Conservation (phyloP, 176 grass and related monocot species). For the Oryza glaberrima region DNA sequence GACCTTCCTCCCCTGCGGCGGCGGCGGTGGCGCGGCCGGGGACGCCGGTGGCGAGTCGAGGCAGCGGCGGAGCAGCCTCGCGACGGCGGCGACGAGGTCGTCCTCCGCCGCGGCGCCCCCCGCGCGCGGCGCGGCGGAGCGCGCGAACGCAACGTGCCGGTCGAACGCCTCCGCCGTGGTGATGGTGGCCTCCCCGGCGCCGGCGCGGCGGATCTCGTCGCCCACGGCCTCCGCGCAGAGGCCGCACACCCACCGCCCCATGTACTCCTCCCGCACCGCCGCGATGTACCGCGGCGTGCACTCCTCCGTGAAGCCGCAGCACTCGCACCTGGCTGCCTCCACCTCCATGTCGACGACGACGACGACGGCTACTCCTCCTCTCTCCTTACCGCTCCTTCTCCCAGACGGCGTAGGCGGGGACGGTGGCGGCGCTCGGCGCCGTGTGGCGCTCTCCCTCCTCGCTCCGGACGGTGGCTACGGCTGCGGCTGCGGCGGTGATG, state of each 20-base stretch:
- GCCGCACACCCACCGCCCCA: constrained; percentile 78
- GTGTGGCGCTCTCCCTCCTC: constrained; percentile 39
- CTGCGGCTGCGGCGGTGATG: not conserved
- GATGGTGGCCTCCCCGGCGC: constrained; percentile 43
- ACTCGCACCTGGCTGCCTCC: constrained; percentile 63
- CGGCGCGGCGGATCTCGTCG: constrained; percentile 76
- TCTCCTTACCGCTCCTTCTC: constrained; percentile 73
- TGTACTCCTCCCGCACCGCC: constrained; percentile 53
- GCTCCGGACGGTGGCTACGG: not conserved
- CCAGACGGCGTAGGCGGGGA: constrained; percentile 65
- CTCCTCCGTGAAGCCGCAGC: constrained; percentile 89
- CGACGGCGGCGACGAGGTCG: constrained; percentile 69
- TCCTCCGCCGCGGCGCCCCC: constrained; percentile 34
- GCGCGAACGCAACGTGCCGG: constrained; percentile 66
- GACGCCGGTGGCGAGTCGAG: constrained; percentile 66
- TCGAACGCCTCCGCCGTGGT: constrained; percentile 78
- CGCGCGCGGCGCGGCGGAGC: constrained; percentile 20
- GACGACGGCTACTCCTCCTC: too few relatives aligned
- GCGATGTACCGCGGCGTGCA: constrained; percentile 82
- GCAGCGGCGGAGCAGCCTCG: constrained; percentile 62
- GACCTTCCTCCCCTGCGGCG: constrained; percentile 42
- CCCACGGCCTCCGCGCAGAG: constrained; percentile 72
- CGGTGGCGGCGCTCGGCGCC: constrained; percentile 50
- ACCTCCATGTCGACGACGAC: constrained; percentile 47
- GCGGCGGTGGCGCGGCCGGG: not conserved